Percentiles rank a stretch among this genome's conserved stretches.
Conservation (phyloP, 2,329 filamentous ascomycete species). For the Calonectria pteridis region DNA sequence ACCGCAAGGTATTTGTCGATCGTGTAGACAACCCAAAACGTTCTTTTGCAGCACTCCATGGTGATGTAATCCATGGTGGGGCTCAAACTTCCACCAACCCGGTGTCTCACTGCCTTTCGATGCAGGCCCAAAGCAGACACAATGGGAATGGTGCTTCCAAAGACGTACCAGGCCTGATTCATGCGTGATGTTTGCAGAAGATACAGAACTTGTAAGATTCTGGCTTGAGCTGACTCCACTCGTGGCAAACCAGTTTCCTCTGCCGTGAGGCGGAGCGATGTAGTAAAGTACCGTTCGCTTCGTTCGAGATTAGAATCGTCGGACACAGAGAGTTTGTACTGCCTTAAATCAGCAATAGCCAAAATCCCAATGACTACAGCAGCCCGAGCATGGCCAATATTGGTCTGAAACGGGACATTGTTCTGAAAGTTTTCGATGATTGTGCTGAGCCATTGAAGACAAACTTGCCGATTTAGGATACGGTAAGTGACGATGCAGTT, state of each 20-base stretch:
- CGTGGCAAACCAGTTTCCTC: conserved; percentile 42
- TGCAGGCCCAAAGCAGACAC: conserved; percentile 38
- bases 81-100: conserved; percentile 4
- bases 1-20: conserved; percentile 73
- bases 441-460: conserved; percentile 60
- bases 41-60: conserved; percentile 65
- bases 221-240: conserved; percentile 39
- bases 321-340: conserved; percentile 50
- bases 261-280: conserved; percentile 35
- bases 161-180: conserved; percentile 44
- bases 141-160: conserved; percentile 37
- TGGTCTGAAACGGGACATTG: conserved; percentile 51
- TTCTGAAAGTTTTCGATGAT: conserved; percentile 53
- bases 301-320: conserved; percentile 24
- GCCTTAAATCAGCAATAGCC: conserved; percentile 60
- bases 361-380: conserved; percentile 62
- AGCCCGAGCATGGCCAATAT: conserved; percentile 58
- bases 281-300: conserved; percentile 44
- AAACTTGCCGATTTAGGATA: conserved; percentile 65
- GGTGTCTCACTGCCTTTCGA: conserved; percentile 25
- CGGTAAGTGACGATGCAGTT: conserved; percentile 70
- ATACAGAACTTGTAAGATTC: conserved; percentile 39
- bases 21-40: conserved; percentile 72
- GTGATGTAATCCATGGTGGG: conserved; percentile 53
- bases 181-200: conserved; percentile 38